Evolutionary conservation across 1,284 basidiomycete genomes (phyloP).

Genomic region (Malassezia caprae): DNA sequence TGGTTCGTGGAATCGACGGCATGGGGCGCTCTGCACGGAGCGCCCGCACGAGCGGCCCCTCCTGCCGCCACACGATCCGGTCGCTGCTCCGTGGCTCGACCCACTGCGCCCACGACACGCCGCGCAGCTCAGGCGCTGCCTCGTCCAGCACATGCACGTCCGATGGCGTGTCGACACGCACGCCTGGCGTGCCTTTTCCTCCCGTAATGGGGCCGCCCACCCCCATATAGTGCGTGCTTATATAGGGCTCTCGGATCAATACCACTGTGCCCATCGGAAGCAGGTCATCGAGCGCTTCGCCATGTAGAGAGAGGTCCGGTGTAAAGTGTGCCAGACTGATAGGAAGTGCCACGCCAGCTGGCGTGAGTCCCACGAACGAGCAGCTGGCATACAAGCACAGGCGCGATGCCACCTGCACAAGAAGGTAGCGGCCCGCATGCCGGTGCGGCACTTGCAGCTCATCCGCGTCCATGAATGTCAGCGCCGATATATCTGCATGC

Average conservation of each 20-base stretch:
- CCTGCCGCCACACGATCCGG: constrained; percentile 21
- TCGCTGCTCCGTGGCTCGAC: constrained; percentile 4
- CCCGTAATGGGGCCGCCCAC: constrained; percentile 33
- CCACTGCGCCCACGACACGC: constrained; percentile 18
- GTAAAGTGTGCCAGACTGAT: constrained; percentile 42
- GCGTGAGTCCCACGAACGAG: constrained; percentile 30
- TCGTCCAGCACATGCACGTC: constrained; percentile 33
- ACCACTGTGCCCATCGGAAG: constrained; percentile 36
- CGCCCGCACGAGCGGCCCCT: constrained; percentile 23
- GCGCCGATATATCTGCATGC: constrained; percentile 17
- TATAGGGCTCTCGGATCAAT: constrained; percentile 40
- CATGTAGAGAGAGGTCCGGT: constrained; percentile 24
- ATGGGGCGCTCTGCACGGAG: neutral
- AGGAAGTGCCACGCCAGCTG: constrained; percentile 27
- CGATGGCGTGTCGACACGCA: constrained; percentile 43
- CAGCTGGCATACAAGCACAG: constrained; percentile 34
- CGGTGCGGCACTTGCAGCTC: constrained; percentile 29
- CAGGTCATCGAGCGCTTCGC: constrained; percentile 19
- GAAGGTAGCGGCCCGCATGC: constrained; percentile 26
- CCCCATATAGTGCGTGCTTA: constrained; percentile 33
- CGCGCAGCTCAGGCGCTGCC: constrained; percentile 8
- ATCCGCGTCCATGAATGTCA: constrained; percentile 22
- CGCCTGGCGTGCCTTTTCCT: constrained; percentile 28
- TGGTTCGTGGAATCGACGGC: neutral
- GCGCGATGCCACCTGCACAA: constrained; percentile 32